Conservation (phyloP, 805 yeast genomes). For the Spathaspora gorwiae region DNA sequence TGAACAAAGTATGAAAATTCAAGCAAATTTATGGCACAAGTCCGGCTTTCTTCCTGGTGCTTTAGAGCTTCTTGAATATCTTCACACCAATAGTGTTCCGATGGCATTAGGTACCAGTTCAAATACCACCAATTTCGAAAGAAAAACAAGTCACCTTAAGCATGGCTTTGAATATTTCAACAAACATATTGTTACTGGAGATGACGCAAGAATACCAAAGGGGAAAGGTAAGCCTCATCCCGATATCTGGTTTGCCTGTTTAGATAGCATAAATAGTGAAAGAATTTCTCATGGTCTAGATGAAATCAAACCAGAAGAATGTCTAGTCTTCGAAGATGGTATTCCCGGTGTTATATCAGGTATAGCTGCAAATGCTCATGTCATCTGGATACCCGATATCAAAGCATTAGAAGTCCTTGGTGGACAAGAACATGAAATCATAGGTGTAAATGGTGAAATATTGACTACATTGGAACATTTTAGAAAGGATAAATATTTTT, state of each 20-base stretch:
- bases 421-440: slow-evolving; percentile 44
- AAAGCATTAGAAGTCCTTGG: slow-evolving; percentile 58
- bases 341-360: slow-evolving; percentile 88
- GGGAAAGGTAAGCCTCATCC: slow-evolving; percentile 95
- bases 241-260: slow-evolving; percentile 84
- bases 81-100: slow-evolving; percentile 56
- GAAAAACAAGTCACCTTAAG: slow-evolving; percentile 68
- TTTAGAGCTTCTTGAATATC: slow-evolving; percentile 52
- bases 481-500: slow-evolving; percentile 13
- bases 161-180: slow-evolving; percentile 62
- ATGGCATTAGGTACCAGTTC: slow-evolving; percentile 92
- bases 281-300: slow-evolving; percentile 37
- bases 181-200: slow-evolving; percentile 76
- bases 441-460: slow-evolving; percentile 58
- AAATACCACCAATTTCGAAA: slow-evolving; percentile 49
- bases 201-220: slow-evolving; percentile 72
- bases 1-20: slow-evolving; percentile 48
- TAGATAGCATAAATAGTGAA: slow-evolving; percentile 60
- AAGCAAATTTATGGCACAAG: slow-evolving; percentile 56
- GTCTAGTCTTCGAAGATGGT: slow-evolving; percentile 93
- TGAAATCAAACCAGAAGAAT: slow-evolving; percentile 65
- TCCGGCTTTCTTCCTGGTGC: slow-evolving; percentile 83
- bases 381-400: slow-evolving; percentile 92
- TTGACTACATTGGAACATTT: slow-evolving; percentile 49
- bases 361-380: slow-evolving; percentile 72